Conservation (phyloP, 306 rosid species). For the Inga oerstediana region DNA sequence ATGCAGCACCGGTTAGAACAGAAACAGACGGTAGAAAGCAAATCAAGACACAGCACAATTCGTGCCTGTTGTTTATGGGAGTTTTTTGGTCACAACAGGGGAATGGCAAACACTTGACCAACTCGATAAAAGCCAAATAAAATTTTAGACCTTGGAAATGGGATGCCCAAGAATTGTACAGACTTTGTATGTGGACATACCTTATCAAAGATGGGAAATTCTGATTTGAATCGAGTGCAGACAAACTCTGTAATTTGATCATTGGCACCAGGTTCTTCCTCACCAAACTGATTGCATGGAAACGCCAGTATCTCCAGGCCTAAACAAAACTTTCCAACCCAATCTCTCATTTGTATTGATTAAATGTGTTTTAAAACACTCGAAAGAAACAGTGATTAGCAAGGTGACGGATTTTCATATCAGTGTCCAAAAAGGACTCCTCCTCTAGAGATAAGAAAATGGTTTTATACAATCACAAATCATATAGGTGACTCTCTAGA, state of each 20-base stretch:
- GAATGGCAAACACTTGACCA: background rate
- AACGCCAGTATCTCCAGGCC: conserved; percentile 87
- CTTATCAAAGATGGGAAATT: conserved; percentile 88
- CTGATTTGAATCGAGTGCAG: conserved; percentile 83
- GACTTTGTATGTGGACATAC: conserved; percentile 35
- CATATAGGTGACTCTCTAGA: background rate
- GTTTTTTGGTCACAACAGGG: background rate
- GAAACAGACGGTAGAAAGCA: conserved; percentile 1
- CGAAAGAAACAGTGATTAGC: background rate
- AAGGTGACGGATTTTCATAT: background rate
- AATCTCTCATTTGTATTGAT: conserved; percentile 16
- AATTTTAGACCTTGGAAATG: background rate
- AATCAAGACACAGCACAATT: background rate
- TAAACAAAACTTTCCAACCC: conserved; percentile 32
- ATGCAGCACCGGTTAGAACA: background rate
- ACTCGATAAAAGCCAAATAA: background rate
- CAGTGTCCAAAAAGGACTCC: background rate
- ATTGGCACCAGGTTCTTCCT: conserved; percentile 87
- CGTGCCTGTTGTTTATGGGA: background rate
- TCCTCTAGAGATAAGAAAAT: background rate
- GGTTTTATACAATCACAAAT: background rate
- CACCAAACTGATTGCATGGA: conserved; percentile 91
- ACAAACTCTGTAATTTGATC: conserved; percentile 79
- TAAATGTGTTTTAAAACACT: background rate
- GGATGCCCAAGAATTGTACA: background rate